Base-by-base conservation (phyloP, 495 filamentous ascomycete species). In the Penicillium longicatenatum region DNA sequence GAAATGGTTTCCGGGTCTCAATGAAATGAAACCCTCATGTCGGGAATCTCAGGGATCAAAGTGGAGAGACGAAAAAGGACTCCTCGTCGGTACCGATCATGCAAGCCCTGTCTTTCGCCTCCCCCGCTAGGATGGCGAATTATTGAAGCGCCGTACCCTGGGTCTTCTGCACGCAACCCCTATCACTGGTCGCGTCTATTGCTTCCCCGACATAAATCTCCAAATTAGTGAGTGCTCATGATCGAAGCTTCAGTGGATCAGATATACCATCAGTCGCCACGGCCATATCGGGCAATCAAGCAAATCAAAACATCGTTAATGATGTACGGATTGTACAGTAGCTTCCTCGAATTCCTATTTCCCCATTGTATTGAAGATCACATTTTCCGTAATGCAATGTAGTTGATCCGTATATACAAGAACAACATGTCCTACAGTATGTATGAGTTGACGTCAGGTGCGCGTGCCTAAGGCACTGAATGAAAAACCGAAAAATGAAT, bases 41-140 rank as follows among this genome's bases (percentile, higher is more conserved):
- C 31, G 31, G 31, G 31, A 33, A 33, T 33, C 31, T 33, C 31
- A 35, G 31, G 31, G 31, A 35, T 35, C 31, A 35, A 48, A 35
- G 45, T 48, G 45, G 45, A 48, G 19, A 29, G 20, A 26, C 19
- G 21, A 16, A 16, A 26, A 24, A 16, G 20, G 4, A 24, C 1
- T 16, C 12, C n/a, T n/a, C 26, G 21, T 11, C 45, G 50, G 31
- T 52, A 39, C 49, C 30, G 50, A 42, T 6, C 16, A 43, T 22
- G 37, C 22, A 12, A 17, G 26, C 16, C 10, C 19, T 22, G 46
- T 19, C 14, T 61, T 55, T 59, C 26, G 54, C 55, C 59, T 59
- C 42, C 57, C 62, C 62, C 65, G 65, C 65, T 57, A 26, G 1
- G 45, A 61, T 65, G 60, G 59, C 64, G 48, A 63, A 63, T 58